Conservation (phyloP, 257 asterid genomes). For the Misopates orontium region DNA sequence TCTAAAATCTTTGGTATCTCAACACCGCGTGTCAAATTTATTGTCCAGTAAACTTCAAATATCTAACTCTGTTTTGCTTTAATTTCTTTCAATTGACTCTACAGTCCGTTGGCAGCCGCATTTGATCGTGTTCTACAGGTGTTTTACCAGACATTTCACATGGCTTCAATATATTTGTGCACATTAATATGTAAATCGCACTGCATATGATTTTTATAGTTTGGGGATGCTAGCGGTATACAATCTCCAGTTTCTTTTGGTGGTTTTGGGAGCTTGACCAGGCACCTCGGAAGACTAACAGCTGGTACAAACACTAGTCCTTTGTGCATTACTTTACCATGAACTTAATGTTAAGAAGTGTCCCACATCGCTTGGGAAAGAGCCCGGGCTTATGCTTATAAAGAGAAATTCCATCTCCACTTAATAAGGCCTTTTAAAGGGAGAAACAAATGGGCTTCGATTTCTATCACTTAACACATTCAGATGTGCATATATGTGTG, state of each 20-base stretch:
- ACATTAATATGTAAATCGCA: conserved; percentile 24
- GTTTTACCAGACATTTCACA: conserved; percentile 24
- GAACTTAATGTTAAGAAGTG: too few species aligned
- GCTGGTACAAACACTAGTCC: conserved; percentile 43
- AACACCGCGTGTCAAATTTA: not conserved
- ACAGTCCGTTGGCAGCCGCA: conserved; percentile 88
- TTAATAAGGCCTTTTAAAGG: too few species aligned
- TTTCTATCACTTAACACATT: too few species aligned
- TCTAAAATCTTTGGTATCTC: conserved; percentile 6
- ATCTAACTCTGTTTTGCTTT: not conserved
- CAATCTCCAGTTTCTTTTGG: conserved; percentile 99
- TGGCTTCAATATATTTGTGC: conserved; percentile 27
- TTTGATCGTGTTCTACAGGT: conserved; percentile 92
- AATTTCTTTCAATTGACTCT: conserved; percentile 12
- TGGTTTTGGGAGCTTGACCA: conserved; percentile 96
- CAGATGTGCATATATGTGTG: too few species aligned
- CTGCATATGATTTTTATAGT: conserved; percentile 52
- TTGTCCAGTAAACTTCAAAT: not conserved
- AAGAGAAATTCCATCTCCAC: too few species aligned
- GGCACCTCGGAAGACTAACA: conserved; percentile 88
- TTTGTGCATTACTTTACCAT: not conserved
- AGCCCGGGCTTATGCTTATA: too few species aligned
- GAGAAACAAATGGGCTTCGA: too few species aligned
- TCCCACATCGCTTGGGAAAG: too few species aligned
- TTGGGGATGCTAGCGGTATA: conserved; percentile 98